These are phyloP conservation scores for Yamadazyma buinensis DNA, from an alignment of 1,139 yeast species.

Conservation along the genomic window DNA sequence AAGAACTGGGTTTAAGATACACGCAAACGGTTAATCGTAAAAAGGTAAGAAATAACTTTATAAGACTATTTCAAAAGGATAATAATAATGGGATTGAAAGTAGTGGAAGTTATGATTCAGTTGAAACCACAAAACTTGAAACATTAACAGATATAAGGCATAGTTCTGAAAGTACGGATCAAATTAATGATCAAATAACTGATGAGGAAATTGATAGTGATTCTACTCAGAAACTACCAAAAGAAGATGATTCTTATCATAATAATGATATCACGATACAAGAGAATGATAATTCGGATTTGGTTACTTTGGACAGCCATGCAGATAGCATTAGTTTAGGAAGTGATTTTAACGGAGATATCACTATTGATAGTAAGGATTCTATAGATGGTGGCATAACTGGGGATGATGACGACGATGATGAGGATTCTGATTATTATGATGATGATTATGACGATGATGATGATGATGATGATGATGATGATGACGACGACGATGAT, in stretches of 20 bases:
- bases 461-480: slow-evolving; percentile 18
- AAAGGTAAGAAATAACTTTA: slow-evolving; percentile 9
- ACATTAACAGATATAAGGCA: too few relatives aligned
- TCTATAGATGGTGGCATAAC: slow-evolving; percentile 8
- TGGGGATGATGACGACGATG: slow-evolving; percentile 14
- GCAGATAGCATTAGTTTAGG: too few relatives aligned
- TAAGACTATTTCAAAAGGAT: slow-evolving; percentile 12
- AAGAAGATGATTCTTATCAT: background rate
- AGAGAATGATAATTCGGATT: slow-evolving; percentile 10
- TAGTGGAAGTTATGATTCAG: slow-evolving; percentile 14
- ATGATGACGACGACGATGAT: slow-evolving; percentile 23
- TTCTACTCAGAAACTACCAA: slow-evolving; percentile 15
- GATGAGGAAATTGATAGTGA: slow-evolving; percentile 11
- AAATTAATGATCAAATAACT: background rate
- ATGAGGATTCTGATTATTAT: slow-evolving; percentile 17
- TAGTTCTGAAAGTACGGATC: too few relatives aligned
- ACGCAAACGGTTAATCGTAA: slow-evolving; percentile 7
- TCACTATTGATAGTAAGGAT: slow-evolving; percentile 9
- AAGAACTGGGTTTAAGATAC: slow-evolving; percentile 3
- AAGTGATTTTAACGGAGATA: slow-evolving; percentile 5
- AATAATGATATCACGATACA: background rate
- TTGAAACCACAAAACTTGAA: slow-evolving; percentile 10
- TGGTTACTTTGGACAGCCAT: slow-evolving; percentile 29
- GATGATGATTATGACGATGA: slow-evolving; percentile 20
- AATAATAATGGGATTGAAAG: slow-evolving; percentile 6